Base-by-base conservation (phyloP, 768 basidiomycete species). In the Lactifluus piperatus region DNA sequence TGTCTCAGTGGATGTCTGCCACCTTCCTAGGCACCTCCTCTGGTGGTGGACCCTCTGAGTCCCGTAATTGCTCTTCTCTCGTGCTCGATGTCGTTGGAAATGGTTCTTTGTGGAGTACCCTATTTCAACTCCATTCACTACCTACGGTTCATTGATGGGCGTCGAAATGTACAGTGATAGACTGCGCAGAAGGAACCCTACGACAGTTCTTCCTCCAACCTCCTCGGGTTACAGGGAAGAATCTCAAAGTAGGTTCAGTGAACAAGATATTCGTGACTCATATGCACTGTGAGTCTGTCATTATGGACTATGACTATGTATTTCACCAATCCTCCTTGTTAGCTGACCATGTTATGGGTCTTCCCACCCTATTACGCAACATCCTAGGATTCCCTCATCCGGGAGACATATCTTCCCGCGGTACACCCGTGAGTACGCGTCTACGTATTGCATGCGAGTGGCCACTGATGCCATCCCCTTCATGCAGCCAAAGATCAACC, bases 201-300 rank as follows among this genome's bases (percentile, higher is more conserved):
- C 76, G 85, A 27, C 88, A 91, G 68, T 84, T 91, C 62, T 71
- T 74, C 18, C 70, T 73, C 5, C 83, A 86, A 58, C 81, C 83
- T n/a, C 60, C 65, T 62, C 48, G 55, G 64, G 32, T 59, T 65
- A 65, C 62, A 62, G 29, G 47, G 43, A 55, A 70, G 55, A 14
- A 57, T 50, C 65, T 83, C 56, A 77, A 74, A 65, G 66, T 77
- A 18, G 75, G 68, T 36, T 79, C 73, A 57, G 74, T 92, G 29
- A 71, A 72, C 3, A 88, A 85, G 66, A 78, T 94, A 45, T 91
- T 93, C 69, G 76, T 93, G 52, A 92, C 91, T 1, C 91, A 92
- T 65, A 84, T 91, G 81, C 91, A 93, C 66, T 81, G 91, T 67
- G 48, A 72, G 66, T 49, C 45, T 32, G 14, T 43, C 20, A 24